A percentile compares a stretch with the other conserved stretches of the same genome.
Conservation (phyloP, 805 yeast genomes). For the Saccharomycopsis fibuligera region DNA sequence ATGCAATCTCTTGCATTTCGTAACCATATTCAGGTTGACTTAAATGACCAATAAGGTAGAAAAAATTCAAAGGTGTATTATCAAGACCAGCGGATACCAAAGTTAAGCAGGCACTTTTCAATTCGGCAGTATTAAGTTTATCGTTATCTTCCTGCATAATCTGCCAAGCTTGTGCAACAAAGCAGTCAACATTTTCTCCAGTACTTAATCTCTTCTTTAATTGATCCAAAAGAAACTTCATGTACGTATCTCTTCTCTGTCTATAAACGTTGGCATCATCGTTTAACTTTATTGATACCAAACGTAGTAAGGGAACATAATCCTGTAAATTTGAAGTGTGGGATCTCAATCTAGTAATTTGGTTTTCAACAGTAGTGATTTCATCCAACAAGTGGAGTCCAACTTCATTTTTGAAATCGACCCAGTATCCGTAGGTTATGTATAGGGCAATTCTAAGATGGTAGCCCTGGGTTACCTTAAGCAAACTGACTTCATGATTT, state of each 20-base stretch:
- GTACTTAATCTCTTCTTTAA: slow-evolving; percentile 26
- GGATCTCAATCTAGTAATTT: slow-evolving; percentile 51
- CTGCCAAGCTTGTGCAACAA: slow-evolving; percentile 29
- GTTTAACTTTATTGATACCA: slow-evolving; percentile 25
- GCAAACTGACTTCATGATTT: slow-evolving; percentile 34
- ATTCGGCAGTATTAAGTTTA: slow-evolving; percentile 34
- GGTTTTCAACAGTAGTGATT: slow-evolving; percentile 49
- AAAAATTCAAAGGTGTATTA: slow-evolving; percentile 58
- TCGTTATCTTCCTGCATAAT: not conserved
- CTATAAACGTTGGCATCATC: slow-evolving; percentile 30
- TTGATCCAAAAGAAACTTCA: slow-evolving; percentile 33
- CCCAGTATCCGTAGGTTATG: slow-evolving; percentile 45
- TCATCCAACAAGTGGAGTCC: slow-evolving; percentile 36
- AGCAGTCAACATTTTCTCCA: slow-evolving; percentile 25
- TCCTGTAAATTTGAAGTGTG: slow-evolving; percentile 51
- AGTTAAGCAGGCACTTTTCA: slow-evolving; percentile 58
- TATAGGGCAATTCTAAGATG: slow-evolving; percentile 44
- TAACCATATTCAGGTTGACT: slow-evolving; percentile 36
- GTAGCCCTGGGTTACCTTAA: slow-evolving; percentile 41
- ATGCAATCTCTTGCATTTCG: slow-evolving; percentile 39
- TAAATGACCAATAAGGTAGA: slow-evolving; percentile 55
- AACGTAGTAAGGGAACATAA: slow-evolving; percentile 42
- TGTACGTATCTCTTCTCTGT: slow-evolving; percentile 42
- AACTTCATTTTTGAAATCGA: slow-evolving; percentile 34
- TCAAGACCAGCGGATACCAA: slow-evolving; percentile 79